Base-by-base conservation (phyloP, 768 basidiomycete species). In the Tricholomella constricta region DNA sequence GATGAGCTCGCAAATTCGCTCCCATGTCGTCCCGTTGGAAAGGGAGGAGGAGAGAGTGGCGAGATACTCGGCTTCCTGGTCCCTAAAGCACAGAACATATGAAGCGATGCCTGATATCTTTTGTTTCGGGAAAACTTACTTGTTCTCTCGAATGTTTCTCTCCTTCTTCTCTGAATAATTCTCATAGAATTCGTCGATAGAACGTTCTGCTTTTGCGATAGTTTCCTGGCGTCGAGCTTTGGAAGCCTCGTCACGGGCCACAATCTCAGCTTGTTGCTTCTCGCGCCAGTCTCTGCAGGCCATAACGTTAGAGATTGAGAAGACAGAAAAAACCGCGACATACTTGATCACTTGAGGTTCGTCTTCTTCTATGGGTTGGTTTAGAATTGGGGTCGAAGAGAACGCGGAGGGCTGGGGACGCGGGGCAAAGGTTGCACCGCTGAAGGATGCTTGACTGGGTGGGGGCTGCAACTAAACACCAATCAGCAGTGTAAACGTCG, bases 11-110 rank as follows among this genome's bases (percentile, higher is more conserved):
- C 87, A 89, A 65, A 99, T 96, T 32, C 97, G 88, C 61, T 94
- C 85, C 96, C 96, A 99, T 7, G 94, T 96, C 19, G 96, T 97
- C 22, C 96, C 97, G 48, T 81, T 78, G 0, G 92, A 87, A 45
- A 98, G 83, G 9, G 85, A 82, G 43, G 86, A 86, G 19, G 83
- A 83, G 49, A 94, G 75, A n/a, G 74, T 71, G 14, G 83, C 78
- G 35, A 95, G 64, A 74, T 88, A 98, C 52, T 86, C 83, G 17
- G 84, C 83, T 70, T 98, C 96, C 57, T 87, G 78, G 66, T 97
- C 89, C 77, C 96, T 98, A 37, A 36, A 17, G 25, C 12, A 43
- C 40, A 27, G 19, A 40, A 48, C 19, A 36, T n/a, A 29, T 20
- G 38, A 20, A 48, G n/a, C 15, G 45, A 27, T 47, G 11, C 17